phyloP scores from a whole-genome alignment of 345 rosid species.

The Erodium maritimum region DNA sequence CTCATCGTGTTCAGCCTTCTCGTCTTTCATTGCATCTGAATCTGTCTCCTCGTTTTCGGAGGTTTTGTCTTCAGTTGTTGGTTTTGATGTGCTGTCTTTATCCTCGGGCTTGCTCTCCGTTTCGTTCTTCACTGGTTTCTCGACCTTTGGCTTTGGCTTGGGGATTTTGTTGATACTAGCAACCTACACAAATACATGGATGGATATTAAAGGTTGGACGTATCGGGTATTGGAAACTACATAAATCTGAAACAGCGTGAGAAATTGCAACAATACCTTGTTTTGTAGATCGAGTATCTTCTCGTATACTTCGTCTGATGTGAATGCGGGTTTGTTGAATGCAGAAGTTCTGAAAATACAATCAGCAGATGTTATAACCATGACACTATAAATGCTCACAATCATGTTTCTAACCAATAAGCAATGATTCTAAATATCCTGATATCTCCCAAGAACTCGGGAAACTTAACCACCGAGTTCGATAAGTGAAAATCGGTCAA shows the following conservation, averaged over 20 bases:
- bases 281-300: conserved; percentile 60
- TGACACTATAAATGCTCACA: too few relatives aligned
- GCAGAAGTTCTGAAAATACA: conserved; percentile 39
- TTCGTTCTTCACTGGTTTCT: conserved; percentile 56
- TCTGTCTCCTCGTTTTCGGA: conserved; percentile 17
- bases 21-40: conserved; percentile 4
- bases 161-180: conserved; percentile 55
- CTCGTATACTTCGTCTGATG: conserved; percentile 61
- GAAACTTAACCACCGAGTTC: too few relatives aligned
- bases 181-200: conserved; percentile 28
- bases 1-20: conserved; percentile 39
- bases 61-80: conserved; percentile 22
- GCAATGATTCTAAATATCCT: too few relatives aligned
- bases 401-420: neutral
- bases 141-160: conserved; percentile 81
- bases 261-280: conserved; percentile 38
- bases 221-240: neutral
- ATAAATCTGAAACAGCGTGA: neutral
- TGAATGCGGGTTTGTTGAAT: conserved; percentile 50
- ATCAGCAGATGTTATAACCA: neutral
- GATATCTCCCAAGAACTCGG: too few relatives aligned
- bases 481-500: too few relatives aligned
- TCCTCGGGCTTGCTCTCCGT: conserved; percentile 26
- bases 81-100: conserved; percentile 15
- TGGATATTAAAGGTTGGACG: neutral